Base-by-base conservation (phyloP, 1,284 basidiomycete genomes). In the Phenoliferia sp. region DNA sequence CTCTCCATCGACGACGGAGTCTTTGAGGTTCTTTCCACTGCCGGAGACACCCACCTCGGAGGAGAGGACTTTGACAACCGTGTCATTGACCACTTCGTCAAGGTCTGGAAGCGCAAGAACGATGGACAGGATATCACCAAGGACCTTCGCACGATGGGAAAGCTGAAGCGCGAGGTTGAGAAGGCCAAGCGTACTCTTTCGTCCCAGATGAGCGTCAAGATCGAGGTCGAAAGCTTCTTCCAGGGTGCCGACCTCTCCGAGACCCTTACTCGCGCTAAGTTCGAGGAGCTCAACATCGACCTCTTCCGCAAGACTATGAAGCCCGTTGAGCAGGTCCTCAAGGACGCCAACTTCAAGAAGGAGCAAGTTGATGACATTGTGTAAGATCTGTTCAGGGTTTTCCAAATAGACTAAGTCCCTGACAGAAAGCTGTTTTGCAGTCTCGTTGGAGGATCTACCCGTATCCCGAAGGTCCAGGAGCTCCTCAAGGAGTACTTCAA, bases 41-140 rank as follows among this genome's bases (percentile, higher is more conserved):
- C 94, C 69, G 94, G 94, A 85, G 94, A 99, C 83, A 98, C 95
- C 71, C 95, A 97, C 80, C 89, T 98, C 72, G 95, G 95, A 85
- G 95, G 95, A 82, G 95, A 98, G 83, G 95, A 98, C 83, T 98
- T 98, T 80, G 94, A 98, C 82, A 95, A 97, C 85, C 89, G 92
- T 65, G 86, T 95, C 71, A 93, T 95, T 75, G 90, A 95, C 72
- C 88, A 93, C 85, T 86, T 96, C 78, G 85, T 88, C 84, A 94
- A 95, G 84, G 81, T 84, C 69, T 96, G 94, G 88, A 94, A 94
- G 87, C 90, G 90, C 85, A 95, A 95, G 86, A 90, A 89, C 48
- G 72, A 76, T 65, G 71, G 71, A 48, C 89, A 88, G 69, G 94
- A 98, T 77, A 91, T 94, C 69, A 84, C 85, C 69, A 84, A 81